Conservation (phyloP, 2,329 filamentous ascomycete genomes). For the Hypocreales sp. region DNA sequence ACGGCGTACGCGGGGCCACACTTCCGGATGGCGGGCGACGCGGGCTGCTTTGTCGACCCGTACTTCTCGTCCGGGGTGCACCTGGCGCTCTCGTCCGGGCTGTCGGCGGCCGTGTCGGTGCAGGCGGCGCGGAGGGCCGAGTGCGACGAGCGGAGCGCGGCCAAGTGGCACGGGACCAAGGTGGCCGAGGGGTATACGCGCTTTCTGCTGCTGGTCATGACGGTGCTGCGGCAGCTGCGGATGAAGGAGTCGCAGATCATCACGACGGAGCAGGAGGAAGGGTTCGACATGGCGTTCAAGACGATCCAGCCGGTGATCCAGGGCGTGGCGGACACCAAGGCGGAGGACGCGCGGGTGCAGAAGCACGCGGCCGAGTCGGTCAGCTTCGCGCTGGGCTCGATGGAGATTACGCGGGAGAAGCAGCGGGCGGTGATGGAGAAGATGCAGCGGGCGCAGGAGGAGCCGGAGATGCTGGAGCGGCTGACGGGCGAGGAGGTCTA, state of each 20-base stretch:
- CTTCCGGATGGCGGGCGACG: conserved; percentile 27
- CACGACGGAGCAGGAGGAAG: conserved; percentile 22
- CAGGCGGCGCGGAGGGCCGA: conserved; percentile 21
- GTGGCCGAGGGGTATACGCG: conserved; percentile 27
- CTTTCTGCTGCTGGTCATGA: conserved; percentile 19
- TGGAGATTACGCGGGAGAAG: too few relatives aligned
- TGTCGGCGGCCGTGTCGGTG: conserved; percentile 29
- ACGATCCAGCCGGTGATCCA: conserved; percentile 25
- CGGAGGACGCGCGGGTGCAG: conserved; percentile 5
- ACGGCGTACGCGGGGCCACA: conserved; percentile 21
- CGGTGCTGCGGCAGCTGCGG: conserved; percentile 20
- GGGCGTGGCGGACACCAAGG: conserved; percentile 15
- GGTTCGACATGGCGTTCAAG: conserved; percentile 25
- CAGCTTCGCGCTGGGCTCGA: too few relatives aligned
- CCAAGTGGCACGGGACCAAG: conserved; percentile 26
- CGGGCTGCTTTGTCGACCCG: conserved; percentile 31
- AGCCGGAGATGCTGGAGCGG: background rate
- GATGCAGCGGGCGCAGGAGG: background rate
- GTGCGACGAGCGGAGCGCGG: conserved; percentile 17
- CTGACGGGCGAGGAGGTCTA: conserved; percentile 4
- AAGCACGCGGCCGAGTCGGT: too few relatives aligned
- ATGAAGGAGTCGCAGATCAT: conserved; percentile 20
- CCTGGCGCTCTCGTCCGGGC: conserved; percentile 22
- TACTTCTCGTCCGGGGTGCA: conserved; percentile 32
- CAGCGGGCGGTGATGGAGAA: too few relatives aligned